phyloP scores from a whole-genome alignment of 2,329 filamentous ascomycete species.

The Coniochaeta pulveracea region DNA sequence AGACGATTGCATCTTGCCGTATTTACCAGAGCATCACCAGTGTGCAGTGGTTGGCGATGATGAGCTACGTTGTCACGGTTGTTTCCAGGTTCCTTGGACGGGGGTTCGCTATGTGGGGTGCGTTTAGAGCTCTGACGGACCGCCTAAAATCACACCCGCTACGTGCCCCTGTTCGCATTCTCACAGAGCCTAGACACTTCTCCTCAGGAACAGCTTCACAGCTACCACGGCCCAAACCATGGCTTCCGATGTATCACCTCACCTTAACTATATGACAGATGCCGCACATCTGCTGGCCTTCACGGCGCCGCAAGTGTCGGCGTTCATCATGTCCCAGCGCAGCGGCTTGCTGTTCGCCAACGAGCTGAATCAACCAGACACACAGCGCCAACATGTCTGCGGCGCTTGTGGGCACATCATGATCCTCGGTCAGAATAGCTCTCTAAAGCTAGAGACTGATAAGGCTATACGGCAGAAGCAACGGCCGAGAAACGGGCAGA shows the following conservation, averaged over 20 bases:
- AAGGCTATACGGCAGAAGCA: slow-evolving; percentile 36
- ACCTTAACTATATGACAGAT: slow-evolving; percentile 39
- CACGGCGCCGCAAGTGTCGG: slow-evolving; percentile 43
- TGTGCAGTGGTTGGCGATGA: no score
- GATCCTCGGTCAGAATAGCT: slow-evolving; percentile 35
- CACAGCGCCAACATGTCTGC: slow-evolving; percentile 44
- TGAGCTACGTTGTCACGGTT: no score
- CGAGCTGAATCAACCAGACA: slow-evolving; percentile 29
- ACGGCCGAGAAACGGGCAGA: slow-evolving; percentile 7
- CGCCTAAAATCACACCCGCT: no score
- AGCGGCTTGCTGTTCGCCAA: slow-evolving; percentile 36
- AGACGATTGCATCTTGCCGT: slow-evolving; percentile 19
- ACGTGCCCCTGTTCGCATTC: no score
- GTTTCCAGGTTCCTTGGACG: no score
- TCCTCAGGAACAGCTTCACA: no score
- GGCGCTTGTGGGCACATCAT: slow-evolving; percentile 50
- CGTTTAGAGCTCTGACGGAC: no score
- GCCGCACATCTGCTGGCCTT: slow-evolving; percentile 45
- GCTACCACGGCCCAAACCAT: slow-evolving; percentile 5
- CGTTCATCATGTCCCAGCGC: slow-evolving; percentile 45
- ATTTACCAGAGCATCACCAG: no score
- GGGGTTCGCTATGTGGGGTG: no score
- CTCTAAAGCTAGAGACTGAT: slow-evolving; percentile 24
- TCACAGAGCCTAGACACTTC: no score
- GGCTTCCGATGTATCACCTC: slow-evolving; percentile 12